Evolutionary conservation across 371 early-diverging fungal species (phyloP), one percentile per base, ranked within the genome.

Genomic region (Dinochytrium kinnereticum): DNA sequence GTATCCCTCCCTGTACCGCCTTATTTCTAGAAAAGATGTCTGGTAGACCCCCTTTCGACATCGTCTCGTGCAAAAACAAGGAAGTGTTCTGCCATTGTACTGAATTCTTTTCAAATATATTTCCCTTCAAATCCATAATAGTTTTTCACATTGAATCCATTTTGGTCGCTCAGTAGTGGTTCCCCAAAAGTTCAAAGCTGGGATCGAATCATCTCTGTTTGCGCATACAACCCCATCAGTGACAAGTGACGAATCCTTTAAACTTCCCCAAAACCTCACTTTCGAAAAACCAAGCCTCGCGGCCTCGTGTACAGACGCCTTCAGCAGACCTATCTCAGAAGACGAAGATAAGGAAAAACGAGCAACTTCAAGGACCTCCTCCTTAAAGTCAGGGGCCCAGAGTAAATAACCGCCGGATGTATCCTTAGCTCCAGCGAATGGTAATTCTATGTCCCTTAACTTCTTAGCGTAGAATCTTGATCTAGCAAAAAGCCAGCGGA

Each of bases 381-480:
- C 64, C 15, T 37, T 30, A 36, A 64, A 64, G 31, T 64, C 64
- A 10, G 64, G 64, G 15, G 26, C 19, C 64, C 64, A 64, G 24
- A 64, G 64, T 24, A 64, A 3, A 31, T 31, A 24, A 61, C 34
- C 30, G n/a, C 39, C 37, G 10, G 7, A 15, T 30, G 15, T 5
- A 5, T 10, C 7, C 57, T 26, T 30, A 17, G 57, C 30, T 7
- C 57, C 57, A 19, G 26, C 57, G 57, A 7, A 19, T 26, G 10
- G 7, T 5, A 55, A 26, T 24, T 55, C 57, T 10, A 24, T 26
- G 26, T 55, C 26, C 26, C 30, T 55, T 26, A 19, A 30, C 24
- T 30, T 19, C 19, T 44, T 55, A 10, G 15, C 7, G 30, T 55
- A 55, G 26, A 26, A 55, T 30, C 30, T 55, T 55, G 57, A 19